phyloP scores from a whole-genome alignment of 306 rosid species.

The Sindora glabra region DNA sequence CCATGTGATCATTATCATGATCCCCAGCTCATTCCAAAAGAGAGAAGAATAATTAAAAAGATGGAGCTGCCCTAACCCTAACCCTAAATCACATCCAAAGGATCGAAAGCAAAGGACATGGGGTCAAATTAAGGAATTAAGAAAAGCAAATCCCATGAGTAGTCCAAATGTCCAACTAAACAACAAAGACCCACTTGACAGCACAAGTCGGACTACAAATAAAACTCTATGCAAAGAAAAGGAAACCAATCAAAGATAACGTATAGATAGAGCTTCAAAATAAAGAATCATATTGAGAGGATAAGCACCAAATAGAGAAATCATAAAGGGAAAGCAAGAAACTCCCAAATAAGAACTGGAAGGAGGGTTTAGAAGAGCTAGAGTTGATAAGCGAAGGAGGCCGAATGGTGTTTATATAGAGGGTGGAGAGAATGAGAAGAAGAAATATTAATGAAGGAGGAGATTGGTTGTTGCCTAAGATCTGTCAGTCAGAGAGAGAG shows the following conservation, averaged over 20 bases:
- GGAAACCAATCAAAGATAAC: neutral
- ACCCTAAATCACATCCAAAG: conserved; percentile 12
- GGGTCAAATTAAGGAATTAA: neutral
- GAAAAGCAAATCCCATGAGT: neutral
- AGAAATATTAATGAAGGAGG: conserved; percentile 26
- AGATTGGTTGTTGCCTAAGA: conserved; percentile 36
- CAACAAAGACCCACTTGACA: conserved; percentile 11
- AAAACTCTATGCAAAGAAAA: neutral
- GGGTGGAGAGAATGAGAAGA: neutral
- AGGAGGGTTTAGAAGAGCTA: neutral
- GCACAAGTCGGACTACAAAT: neutral
- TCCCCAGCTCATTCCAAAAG: conserved; percentile 11
- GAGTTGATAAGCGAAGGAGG: conserved; percentile 18
- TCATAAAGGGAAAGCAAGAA: neutral
- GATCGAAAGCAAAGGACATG: neutral
- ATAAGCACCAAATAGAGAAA: neutral
- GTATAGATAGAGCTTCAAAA: neutral
- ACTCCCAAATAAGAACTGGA: neutral
- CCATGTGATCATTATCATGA: neutral
- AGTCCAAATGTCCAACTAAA: neutral
- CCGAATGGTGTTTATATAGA: conserved; percentile 28
- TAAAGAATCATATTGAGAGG: neutral
- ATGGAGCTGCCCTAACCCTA: conserved; percentile 40
- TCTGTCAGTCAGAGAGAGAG: conserved; percentile 18
- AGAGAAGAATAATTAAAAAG: neutral